phyloP scores from a whole-genome alignment of 2,329 filamentous ascomycete genomes.

The Aspergillus sp. region DNA sequence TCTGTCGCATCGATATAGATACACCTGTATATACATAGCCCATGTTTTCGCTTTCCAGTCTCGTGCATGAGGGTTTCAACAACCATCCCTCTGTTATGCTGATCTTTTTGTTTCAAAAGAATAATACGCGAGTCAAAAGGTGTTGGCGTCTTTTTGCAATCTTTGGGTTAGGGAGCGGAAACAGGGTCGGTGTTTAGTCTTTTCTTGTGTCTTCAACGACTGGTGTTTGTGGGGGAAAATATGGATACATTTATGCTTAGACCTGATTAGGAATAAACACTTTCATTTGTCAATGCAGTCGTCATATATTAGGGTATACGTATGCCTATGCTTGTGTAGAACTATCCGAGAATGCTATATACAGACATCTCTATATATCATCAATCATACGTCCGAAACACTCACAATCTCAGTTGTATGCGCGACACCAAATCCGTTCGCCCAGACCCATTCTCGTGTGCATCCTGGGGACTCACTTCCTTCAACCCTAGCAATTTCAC shows the following conservation, averaged over 20 bases:
- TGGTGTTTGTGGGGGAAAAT: neutral
- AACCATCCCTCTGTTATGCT: neutral
- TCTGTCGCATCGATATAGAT: neutral
- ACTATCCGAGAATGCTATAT: no score
- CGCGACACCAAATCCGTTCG: neutral
- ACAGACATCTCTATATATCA: no score
- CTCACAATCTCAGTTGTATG: slow-evolving; percentile 12
- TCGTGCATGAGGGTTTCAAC: slow-evolving; percentile 3
- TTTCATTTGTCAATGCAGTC: no score
- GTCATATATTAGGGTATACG: no score
- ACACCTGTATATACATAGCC: neutral
- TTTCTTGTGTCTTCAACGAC: slow-evolving; percentile 1
- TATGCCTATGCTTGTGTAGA: no score
- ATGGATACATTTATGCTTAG: no score
- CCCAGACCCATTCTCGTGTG: neutral
- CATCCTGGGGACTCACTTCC: neutral
- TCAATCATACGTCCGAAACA: no score
- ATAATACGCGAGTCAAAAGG: neutral
- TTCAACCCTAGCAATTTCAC: slow-evolving; percentile 12
- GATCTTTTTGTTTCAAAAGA: neutral
- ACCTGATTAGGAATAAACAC: no score
- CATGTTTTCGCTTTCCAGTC: neutral
- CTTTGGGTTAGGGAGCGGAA: neutral
- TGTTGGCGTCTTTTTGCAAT: neutral
- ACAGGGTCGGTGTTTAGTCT: neutral